Base-by-base conservation (phyloP, 2,329 filamentous ascomycete species). In the Colletotrichum sp. region DNA sequence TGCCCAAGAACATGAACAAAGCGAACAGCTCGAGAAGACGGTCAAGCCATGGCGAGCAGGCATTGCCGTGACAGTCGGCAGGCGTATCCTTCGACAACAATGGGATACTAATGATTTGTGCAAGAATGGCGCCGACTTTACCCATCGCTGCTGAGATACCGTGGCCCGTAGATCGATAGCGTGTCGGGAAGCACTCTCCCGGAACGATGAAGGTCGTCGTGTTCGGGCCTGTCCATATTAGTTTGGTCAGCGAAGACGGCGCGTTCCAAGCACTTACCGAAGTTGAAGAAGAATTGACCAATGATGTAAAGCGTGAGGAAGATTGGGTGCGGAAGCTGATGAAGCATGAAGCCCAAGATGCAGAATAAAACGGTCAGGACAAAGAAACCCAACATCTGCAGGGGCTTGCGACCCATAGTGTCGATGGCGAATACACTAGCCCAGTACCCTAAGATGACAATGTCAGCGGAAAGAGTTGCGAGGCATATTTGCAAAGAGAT, bases 21-120 rank as follows among this genome's bases (percentile, higher is more conserved):
- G 94, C 94, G 83, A 95, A 96, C 49, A 96, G 94, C 82, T 95
- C 89, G 87, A 96, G 92, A 49, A 96, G 90, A 72, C 94, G 92
- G 82, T 94, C 90, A 70, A 96, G 88, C 90, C 93, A 94, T 0
- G 89, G 88, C 2, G 87, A 86, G 78, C 89, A 91, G 9, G 80
- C 80, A 2, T 84, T 87, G 0, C 89, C 89, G 24, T 87, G 85
- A 76, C 90, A 90, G 18, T 86, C 83, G 9, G 86, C 85, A 0
- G 87, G 84, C 0, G 89, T 86, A 30, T 92, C 93, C 36, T 89
- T 89, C 21, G 89, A 90, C 16, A 92, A 87, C 16, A 94, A 84
- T 3, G 92, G 92, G 12, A 92, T 90, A 72, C 92, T 93, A 59
- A 94, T 91, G 77, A 89, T 88, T 82, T 94, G 93, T 2, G 92